Evolutionary conservation across 495 filamentous ascomycete species (phyloP), one percentile per base, ranked within the genome.

Genomic region (Lepraria neglecta): DNA sequence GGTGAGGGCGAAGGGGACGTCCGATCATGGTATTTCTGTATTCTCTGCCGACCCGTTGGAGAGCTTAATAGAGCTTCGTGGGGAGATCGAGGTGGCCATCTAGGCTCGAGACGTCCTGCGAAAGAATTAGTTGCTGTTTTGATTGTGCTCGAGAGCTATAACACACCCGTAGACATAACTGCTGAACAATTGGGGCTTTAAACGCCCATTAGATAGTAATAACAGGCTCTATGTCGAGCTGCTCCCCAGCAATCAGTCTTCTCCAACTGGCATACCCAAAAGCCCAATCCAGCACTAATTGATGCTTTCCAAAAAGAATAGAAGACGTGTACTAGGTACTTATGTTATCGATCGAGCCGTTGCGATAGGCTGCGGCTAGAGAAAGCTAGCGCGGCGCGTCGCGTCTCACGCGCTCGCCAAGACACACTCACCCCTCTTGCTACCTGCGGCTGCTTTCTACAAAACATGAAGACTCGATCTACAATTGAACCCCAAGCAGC

Each of bases 51-150:
- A 33, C 90, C 91, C 58, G 82, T 80, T 0, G 91, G 91, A 6
- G 90, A 92, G 72, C 85, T 88, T 28, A 95, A 75, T 4, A 97
- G 81, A 33, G 83, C 91, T 58, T 92, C 88, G 71, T 89, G 85
- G 54, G 91, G 91, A 17, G 91, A 95, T 70, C 86, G 80, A 15
- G 91, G 91, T 46, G 91, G 91, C 91, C 91, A 97, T 72, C 84
- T 82, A 62, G 76, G 73, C 64, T 84, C 81, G 42, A 59, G 42
- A n/a, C 24, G 54, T 9, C 38, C 45, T 54, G 17, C 14, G 7
- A n/a, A 47, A 40, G 17, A 7, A n/a, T 61, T 9, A 61, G 21
- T 15, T 44, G 44, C 17, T 15, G 35, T n/a, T 31, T 15, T n/a
- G 31, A 35, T 19, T 24, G 19, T 54, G 9, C 27, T 38, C n/a